Conservation (phyloP, 495 filamentous ascomycete genomes). For the Aspergillus mulundensis region DNA sequence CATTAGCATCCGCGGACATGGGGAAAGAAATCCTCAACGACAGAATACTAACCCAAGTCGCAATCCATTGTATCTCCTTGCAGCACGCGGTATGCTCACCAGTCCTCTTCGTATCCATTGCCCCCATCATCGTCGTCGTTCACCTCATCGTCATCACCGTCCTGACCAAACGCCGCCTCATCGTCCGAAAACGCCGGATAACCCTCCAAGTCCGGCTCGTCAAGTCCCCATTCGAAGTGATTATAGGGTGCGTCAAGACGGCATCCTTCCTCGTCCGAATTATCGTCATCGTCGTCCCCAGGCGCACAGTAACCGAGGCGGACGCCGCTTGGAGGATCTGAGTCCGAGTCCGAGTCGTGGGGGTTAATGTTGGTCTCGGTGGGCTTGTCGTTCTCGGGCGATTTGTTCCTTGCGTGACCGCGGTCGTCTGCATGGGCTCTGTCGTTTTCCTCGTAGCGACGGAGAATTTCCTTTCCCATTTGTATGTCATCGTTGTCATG, state of each 20-base stretch:
- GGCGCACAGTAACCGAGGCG: neutral
- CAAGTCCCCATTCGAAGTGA: neutral
- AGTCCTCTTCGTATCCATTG: neutral
- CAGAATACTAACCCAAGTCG: neutral
- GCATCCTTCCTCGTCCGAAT: neutral
- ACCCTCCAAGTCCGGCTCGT: slow-evolving; percentile 1
- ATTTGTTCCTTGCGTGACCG: neutral
- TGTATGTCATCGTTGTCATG: neutral
- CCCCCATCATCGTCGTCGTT: neutral
- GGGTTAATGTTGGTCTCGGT: neutral
- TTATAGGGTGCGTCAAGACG: neutral
- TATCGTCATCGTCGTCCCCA: neutral
- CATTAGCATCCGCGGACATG: neutral
- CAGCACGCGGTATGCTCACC: neutral
- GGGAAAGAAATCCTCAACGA: neutral
- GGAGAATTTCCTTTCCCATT: slow-evolving; percentile 5
- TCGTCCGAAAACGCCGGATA: slow-evolving; percentile 1
- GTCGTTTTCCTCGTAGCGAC: neutral
- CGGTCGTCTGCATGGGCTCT: neutral
- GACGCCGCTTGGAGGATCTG: neutral
- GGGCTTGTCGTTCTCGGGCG: neutral
- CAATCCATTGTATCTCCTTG: neutral
- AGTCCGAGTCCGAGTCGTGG: neutral
- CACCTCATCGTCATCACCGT: neutral
- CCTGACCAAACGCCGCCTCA: neutral